Evolutionary conservation across 768 basidiomycete species (phyloP), one percentile per base, ranked within the genome.

Genomic region (Lyophyllum decastes): DNA sequence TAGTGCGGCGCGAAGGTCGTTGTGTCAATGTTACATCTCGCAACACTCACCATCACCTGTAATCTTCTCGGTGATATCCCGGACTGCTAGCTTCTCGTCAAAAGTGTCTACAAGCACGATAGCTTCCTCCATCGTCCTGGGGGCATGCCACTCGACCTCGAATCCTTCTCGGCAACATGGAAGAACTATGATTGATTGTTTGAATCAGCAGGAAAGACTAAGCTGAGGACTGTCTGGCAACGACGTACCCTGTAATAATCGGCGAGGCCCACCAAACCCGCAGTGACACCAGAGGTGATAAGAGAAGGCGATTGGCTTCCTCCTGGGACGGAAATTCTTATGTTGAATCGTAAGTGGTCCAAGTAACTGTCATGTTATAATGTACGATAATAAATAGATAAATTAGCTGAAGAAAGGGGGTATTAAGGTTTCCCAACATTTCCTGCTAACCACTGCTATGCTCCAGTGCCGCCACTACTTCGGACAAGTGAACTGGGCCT

Each of bases 111-210:
- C 17, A n/a, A 53, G 52, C 6, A 17, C 25, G 26, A 53, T 53
- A 2, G 52, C 52, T 43, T 53, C 52, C n/a, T 11, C 52, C 52
- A 53, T 53, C 17, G 19, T 53, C 26, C 26, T 53, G 8, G 52
- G 52, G 9, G 41, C 52, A 9, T n/a, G 21, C 41, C 52, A 53
- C 25, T 44, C 40, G 11, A n/a, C 25, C 24, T 53, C 52, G 40
- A 43, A 53, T 30, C 52, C 52, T 19, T 53, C 41, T 19, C n/a
- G n/a, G 25, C 52, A 10, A 41, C 52, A 30, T 53, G 45, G 17
- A 53, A 53, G 52, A 53, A 53, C 52, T 44, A 30, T 8, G 17
- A 19, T 9, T 16, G 11, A 12, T n/a, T 14, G 16, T 22, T 4
- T 4, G 33, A 2, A n/a, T 44, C 52, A 45, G 26, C 41, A 26